phyloP scores from a whole-genome alignment of 2,329 filamentous ascomycete genomes.

The Reticulascus tulasneorum region DNA sequence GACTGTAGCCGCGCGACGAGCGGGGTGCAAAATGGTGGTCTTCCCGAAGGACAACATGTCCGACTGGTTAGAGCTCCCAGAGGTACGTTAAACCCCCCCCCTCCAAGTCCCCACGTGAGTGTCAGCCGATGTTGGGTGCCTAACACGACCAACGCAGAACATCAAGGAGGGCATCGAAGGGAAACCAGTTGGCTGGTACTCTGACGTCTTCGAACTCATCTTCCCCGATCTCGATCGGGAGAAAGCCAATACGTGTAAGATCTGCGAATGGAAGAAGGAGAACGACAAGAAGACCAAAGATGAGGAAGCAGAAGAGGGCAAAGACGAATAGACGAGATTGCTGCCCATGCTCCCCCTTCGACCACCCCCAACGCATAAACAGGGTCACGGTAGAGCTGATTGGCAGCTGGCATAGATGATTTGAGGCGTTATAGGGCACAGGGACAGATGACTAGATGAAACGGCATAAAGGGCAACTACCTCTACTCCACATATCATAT shows the following conservation, averaged over 20 bases:
- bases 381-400: not conserved
- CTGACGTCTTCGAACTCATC: conserved; percentile 85
- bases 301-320: conserved; percentile 12
- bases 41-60: conserved; percentile 95
- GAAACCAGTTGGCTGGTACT: conserved; percentile 88
- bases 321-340: conserved; percentile 10
- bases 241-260: conserved; percentile 71
- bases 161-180: conserved; percentile 97
- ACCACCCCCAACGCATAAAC: not conserved
- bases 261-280: conserved; percentile 49
- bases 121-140: not conserved
- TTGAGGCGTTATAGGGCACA: conserved; percentile 5
- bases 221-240: conserved; percentile 77
- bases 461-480: too few relatives aligned
- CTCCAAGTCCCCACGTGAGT: too few relatives aligned
- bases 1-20: conserved; percentile 89
- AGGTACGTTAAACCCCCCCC: conserved; percentile 58
- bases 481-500: too few relatives aligned
- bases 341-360: conserved; percentile 1
- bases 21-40: conserved; percentile 87
- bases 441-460: too few relatives aligned
- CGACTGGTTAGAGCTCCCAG: conserved; percentile 94
- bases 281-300: conserved; percentile 30
- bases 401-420: conserved; percentile 1
- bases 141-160: conserved; percentile 57